Evolutionary conservation across 2,329 filamentous ascomycete genomes (phyloP).

Genomic region (Ascochyta lentis): DNA sequence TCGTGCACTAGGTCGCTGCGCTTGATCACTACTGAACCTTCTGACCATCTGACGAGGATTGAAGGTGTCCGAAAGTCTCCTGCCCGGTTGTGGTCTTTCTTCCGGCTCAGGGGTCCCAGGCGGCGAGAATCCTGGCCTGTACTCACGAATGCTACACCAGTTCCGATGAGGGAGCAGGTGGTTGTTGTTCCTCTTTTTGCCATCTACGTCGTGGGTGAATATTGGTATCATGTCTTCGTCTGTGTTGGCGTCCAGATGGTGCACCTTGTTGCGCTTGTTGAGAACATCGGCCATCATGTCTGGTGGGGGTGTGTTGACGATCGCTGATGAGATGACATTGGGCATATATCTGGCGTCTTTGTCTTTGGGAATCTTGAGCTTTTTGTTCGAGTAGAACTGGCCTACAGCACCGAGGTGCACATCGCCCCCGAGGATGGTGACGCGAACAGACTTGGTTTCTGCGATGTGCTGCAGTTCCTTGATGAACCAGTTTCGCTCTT

Average conservation of each 20-base stretch:
- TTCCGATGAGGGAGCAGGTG: conserved; percentile 87
- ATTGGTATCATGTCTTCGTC: conserved; percentile 97
- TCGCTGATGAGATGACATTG: conserved; percentile 91
- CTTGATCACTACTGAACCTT: conserved; percentile 45
- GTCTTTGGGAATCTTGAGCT: conserved; percentile 75
- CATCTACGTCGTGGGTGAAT: conserved; percentile 87
- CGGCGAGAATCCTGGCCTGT: conserved; percentile 72
- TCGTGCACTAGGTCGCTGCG: conserved; percentile 32
- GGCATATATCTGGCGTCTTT: conserved; percentile 96
- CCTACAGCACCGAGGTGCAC: conserved; percentile 92
- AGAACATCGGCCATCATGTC: conserved; percentile 88
- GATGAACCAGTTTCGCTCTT: conserved; percentile 83
- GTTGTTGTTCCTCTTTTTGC: conserved; percentile 89
- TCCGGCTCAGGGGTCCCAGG: conserved; percentile 63
- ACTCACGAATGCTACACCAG: conserved; percentile 92
- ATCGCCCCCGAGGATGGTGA: conserved; percentile 93
- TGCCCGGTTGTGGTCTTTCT: conserved; percentile 31
- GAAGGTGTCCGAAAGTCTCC: conserved; percentile 44
- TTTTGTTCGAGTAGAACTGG: conserved; percentile 93
- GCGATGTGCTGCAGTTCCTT: conserved; percentile 93
- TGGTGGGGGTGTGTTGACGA: conserved; percentile 89
- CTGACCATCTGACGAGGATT: conserved; percentile 52
- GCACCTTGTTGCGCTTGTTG: conserved; percentile 86
- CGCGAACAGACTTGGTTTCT: conserved; percentile 86
- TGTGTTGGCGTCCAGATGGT: conserved; percentile 72